A percentile compares a stretch with the other conserved stretches of the same genome.
Conservation (phyloP, 768 basidiomycete species). For the Mycena alexandri region DNA sequence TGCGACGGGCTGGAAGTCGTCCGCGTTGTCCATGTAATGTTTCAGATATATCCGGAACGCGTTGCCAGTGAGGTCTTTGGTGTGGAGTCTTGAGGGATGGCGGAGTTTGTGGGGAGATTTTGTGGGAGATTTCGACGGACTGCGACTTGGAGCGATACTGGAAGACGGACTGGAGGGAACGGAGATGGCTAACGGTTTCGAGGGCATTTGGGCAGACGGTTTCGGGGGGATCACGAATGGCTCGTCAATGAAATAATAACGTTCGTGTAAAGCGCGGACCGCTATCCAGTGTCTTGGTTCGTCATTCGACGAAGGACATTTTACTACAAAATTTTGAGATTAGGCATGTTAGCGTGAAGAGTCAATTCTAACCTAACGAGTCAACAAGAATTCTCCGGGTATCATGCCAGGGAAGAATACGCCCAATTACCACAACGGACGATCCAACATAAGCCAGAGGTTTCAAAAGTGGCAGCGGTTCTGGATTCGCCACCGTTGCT, state of each 20-base stretch:
- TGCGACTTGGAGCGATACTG: constrained; percentile 27
- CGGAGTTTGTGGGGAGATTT: constrained; percentile 63
- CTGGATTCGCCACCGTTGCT: constrained; percentile 14
- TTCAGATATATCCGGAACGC: constrained; percentile 83
- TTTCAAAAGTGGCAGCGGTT: constrained; percentile 13
- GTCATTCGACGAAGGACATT: constrained; percentile 65
- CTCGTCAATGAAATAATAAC: constrained; percentile 60
- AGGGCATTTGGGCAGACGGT: constrained; percentile 15
- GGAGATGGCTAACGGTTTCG: background rate
- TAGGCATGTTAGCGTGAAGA: constrained; percentile 2
- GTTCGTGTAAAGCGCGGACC: constrained; percentile 66
- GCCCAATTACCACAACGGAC: constrained; percentile 37
- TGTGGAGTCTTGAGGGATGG: constrained; percentile 78
- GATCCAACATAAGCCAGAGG: constrained; percentile 28
- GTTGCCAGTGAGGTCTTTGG: constrained; percentile 75
- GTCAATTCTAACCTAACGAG: constrained; percentile 62
- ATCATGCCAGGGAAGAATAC: constrained; percentile 19
- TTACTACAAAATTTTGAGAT: constrained; percentile 47
- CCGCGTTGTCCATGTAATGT: constrained; percentile 79
- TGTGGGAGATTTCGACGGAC: constrained; percentile 3
- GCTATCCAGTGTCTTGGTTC: constrained; percentile 69
- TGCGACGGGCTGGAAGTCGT: constrained; percentile 35
- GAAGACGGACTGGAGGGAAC: constrained; percentile 12
- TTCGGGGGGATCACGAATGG: constrained; percentile 64
- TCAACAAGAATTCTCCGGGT: constrained; percentile 48